These are phyloP conservation scores for Populus alba DNA, from an alignment of 345 rosid species.

Conservation along the genomic window DNA sequence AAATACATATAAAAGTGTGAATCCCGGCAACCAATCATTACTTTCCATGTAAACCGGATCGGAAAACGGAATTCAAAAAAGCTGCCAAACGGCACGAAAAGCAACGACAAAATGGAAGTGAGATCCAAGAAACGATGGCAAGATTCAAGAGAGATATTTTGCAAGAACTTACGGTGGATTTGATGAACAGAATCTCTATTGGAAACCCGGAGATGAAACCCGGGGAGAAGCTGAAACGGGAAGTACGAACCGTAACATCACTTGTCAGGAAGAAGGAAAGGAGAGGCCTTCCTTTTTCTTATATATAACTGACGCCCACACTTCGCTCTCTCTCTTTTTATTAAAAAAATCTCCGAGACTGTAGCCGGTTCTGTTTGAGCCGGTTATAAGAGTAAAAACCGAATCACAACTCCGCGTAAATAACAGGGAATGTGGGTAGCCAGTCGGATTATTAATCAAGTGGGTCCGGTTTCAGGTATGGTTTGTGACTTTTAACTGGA, in stretches of 20 bases:
- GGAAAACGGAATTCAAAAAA: neutral
- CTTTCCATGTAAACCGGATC: slow-evolving; percentile 35
- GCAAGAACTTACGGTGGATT: neutral
- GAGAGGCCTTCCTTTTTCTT: neutral
- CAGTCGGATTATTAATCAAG: neutral
- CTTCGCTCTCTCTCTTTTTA: neutral
- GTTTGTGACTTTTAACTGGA: neutral
- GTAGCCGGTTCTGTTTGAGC: neutral
- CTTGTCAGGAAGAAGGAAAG: slow-evolving; percentile 7
- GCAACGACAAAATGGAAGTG: neutral
- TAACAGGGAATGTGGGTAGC: slow-evolving; percentile 25
- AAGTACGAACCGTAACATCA: slow-evolving; percentile 31
- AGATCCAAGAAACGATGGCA: slow-evolving; percentile 4
- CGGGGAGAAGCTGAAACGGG: slow-evolving; percentile 24
- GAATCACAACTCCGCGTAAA: neutral
- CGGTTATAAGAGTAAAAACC: neutral
- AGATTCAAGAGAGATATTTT: neutral
- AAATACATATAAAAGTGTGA: neutral
- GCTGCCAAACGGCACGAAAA: neutral
- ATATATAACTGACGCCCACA: neutral
- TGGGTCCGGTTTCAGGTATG: neutral
- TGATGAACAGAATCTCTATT: neutral
- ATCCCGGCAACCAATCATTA: slow-evolving; percentile 23
- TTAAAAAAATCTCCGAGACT: neutral
- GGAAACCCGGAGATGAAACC: slow-evolving; percentile 8